Conservation (phyloP, 1,284 basidiomycete species). For the Melanopsichium pennsylvanicum region DNA sequence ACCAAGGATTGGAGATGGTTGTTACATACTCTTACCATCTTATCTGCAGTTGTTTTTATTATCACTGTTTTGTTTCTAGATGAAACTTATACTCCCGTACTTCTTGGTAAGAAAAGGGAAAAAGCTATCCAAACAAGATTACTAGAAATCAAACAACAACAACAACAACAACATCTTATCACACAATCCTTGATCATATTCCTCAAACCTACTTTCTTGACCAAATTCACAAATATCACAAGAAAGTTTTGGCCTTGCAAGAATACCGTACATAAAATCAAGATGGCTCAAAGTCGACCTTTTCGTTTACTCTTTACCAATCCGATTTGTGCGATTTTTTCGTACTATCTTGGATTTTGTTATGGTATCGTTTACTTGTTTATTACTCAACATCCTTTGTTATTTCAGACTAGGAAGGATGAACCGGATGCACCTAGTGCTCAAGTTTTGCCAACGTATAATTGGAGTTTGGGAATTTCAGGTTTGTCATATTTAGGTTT, state of each 20-base stretch:
- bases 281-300: constrained; percentile 65
- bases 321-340: constrained; percentile 66
- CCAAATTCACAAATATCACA: not conserved
- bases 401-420: constrained; percentile 61
- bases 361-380: constrained; percentile 68
- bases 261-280: constrained; percentile 27
- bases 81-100: constrained; percentile 56
- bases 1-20: constrained; percentile 52
- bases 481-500: constrained; percentile 67
- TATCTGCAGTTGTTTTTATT: constrained; percentile 21
- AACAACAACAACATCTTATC: constrained; percentile 8
- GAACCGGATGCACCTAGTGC: constrained; percentile 57
- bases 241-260: constrained; percentile 11
- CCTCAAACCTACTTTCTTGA: not conserved
- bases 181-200: not conserved
- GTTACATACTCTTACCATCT: constrained; percentile 49
- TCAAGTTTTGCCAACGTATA: constrained; percentile 65
- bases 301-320: constrained; percentile 62
- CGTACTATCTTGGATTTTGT: constrained; percentile 68
- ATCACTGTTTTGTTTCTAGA: constrained; percentile 29
- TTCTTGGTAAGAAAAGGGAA: constrained; percentile 49
- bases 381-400: constrained; percentile 67
- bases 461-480: constrained; percentile 65
- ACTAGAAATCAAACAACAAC: constrained; percentile 13
- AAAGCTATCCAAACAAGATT: constrained; percentile 11